A percentile compares a stretch with the other conserved stretches of the same genome.
Conservation (phyloP, 768 basidiomycete species). For the Calocybe indica region DNA sequence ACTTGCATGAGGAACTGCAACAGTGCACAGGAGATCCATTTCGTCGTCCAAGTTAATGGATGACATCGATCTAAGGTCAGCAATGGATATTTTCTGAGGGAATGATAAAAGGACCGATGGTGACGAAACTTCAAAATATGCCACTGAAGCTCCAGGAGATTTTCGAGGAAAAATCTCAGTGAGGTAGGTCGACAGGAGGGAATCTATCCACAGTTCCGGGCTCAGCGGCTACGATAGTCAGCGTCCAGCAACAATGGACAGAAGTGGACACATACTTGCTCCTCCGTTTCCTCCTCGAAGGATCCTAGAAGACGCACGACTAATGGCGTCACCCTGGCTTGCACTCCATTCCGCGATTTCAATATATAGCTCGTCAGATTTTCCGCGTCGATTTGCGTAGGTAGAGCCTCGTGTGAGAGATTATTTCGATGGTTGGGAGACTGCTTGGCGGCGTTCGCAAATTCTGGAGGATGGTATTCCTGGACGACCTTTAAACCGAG, state of each 20-base stretch:
- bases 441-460: not conserved
- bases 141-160: constrained; percentile 7
- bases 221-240: constrained; percentile 18
- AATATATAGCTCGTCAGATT: constrained; percentile 36
- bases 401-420: not conserved
- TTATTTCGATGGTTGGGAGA: not conserved
- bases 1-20: no score
- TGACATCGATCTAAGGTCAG: no score
- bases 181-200: constrained; percentile 32
- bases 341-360: constrained; percentile 27
- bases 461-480: not conserved
- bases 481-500: constrained; percentile 7
- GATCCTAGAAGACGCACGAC: constrained; percentile 33
- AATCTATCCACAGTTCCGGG: constrained; percentile 34
- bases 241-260: not conserved
- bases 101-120: constrained; percentile 33
- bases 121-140: constrained; percentile 36
- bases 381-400: constrained; percentile 12
- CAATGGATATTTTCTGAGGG: constrained; percentile 18
- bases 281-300: constrained; percentile 42
- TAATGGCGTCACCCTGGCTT: constrained; percentile 51
- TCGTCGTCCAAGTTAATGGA: no score
- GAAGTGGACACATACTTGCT: constrained; percentile 26
- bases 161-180: no score
- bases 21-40: no score